Conservation (phyloP, 2,329 filamentous ascomycete genomes). For the Dissoconium aciculare region DNA sequence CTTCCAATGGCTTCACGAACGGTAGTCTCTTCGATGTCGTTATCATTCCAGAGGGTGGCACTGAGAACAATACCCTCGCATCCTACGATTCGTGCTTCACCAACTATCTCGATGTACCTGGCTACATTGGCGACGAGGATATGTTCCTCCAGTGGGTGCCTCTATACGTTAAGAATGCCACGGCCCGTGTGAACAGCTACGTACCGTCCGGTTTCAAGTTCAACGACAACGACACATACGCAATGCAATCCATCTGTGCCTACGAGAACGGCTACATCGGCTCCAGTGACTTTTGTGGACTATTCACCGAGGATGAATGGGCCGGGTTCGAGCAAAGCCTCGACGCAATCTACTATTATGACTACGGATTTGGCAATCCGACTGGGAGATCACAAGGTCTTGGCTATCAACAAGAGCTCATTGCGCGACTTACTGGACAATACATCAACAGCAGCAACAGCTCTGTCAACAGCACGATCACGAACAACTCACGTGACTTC, state of each 20-base stretch:
- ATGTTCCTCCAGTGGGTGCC: slow-evolving; percentile 32
- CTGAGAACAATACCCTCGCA: slow-evolving; percentile 40
- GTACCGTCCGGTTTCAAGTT: slow-evolving; percentile 35
- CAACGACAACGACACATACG: slow-evolving; percentile 32
- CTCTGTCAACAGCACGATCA: slow-evolving; percentile 37
- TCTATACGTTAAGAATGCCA: slow-evolving; percentile 33
- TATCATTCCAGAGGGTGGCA: slow-evolving; percentile 36
- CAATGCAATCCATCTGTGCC: slow-evolving; percentile 36
- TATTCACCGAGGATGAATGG: slow-evolving; percentile 43
- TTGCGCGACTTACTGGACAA: slow-evolving; percentile 34
- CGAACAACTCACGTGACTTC: slow-evolving; percentile 32
- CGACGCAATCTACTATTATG: slow-evolving; percentile 38
- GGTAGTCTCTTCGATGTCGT: slow-evolving; percentile 32
- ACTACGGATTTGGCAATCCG: slow-evolving; percentile 30
- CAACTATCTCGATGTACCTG: slow-evolving; percentile 22
- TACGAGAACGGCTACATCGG: slow-evolving; percentile 40
- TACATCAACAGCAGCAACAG: slow-evolving; percentile 35
- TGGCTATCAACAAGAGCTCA: slow-evolving; percentile 38
- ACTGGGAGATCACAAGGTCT: slow-evolving; percentile 39
- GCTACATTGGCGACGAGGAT: slow-evolving; percentile 29
- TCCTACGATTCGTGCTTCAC: slow-evolving; percentile 37
- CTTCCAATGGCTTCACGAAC: slow-evolving; percentile 13
- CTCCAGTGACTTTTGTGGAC: slow-evolving; percentile 36
- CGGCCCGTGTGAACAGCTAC: slow-evolving; percentile 32
- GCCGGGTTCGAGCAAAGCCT: slow-evolving; percentile 38